These are phyloP conservation scores for Telopea speciosissima DNA, from an alignment of 177 flowering plant genomes.

Conservation along the genomic window DNA sequence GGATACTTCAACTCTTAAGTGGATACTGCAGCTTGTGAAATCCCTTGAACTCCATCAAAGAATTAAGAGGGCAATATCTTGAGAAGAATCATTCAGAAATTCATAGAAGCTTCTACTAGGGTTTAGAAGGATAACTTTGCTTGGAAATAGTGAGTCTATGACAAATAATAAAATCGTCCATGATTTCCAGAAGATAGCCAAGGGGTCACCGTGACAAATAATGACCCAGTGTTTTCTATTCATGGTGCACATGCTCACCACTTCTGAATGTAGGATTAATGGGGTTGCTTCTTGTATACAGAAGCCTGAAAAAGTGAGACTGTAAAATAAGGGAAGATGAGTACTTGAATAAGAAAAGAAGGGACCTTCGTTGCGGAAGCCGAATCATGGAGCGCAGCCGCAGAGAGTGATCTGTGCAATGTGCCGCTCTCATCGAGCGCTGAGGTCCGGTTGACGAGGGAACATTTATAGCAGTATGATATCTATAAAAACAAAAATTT, in stretches of 20 bases:
- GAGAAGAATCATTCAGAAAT: background rate
- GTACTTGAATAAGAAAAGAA: no score
- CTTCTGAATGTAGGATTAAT: background rate
- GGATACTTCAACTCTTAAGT: background rate
- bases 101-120: background rate
- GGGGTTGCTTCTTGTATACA: background rate
- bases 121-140: background rate
- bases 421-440: no score
- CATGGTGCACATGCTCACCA: background rate
- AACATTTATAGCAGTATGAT: no score
- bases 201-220: background rate
- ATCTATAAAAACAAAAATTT: no score
- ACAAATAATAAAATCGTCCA: background rate
- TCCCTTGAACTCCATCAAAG: constrained; percentile 9
- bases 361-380: no score
- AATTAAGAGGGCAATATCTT: constrained; percentile 2
- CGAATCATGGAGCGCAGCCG: no score
- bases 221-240: background rate
- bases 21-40: constrained; percentile 5
- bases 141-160: background rate
- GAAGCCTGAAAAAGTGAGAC: no score
- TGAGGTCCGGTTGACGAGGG: no score
- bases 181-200: background rate
- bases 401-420: no score
- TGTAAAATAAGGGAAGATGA: no score